Conservation (phyloP, 2,329 filamentous ascomycete species). For the Xylaria sp. region DNA sequence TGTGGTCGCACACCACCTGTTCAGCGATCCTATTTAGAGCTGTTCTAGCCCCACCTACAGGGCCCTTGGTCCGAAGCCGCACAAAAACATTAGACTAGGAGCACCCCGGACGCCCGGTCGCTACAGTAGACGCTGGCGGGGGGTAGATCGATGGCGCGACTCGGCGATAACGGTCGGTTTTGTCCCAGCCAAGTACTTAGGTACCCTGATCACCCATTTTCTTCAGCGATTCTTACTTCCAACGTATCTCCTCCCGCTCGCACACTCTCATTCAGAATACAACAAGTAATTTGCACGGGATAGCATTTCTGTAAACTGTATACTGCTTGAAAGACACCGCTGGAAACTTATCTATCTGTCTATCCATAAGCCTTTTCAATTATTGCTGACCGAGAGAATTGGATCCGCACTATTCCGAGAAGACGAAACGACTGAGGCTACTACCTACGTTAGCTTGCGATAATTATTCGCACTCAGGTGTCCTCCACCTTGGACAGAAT, state of each 20-base stretch:
- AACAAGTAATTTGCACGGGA: not conserved
- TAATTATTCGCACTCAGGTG: conserved; percentile 20
- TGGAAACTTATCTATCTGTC: not conserved
- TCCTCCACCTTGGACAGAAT: not conserved
- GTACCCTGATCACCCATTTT: conserved; percentile 32
- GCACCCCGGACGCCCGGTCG: conserved; percentile 23
- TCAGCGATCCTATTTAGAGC: not conserved
- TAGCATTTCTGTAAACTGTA: conserved; percentile 19
- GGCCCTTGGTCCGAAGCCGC: conserved; percentile 38
- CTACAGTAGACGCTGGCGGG: conserved; percentile 16
- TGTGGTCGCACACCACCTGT: conserved; percentile 6
- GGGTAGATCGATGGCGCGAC: conserved; percentile 19
- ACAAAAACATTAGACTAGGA: conserved; percentile 29
- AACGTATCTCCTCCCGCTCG: not conserved
- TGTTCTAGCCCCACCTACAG: conserved; percentile 26
- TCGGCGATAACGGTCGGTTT: conserved; percentile 37
- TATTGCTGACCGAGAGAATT: not conserved
- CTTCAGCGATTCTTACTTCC: conserved; percentile 17
- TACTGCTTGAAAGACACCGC: not conserved
- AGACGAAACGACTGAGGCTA: conserved; percentile 8
- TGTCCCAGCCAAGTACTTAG: conserved; percentile 28
- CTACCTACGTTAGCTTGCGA: conserved; percentile 14
- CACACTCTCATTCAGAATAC: conserved; percentile 19
- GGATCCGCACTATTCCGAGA: not conserved
- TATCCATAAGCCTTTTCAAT: not conserved